Conservation (phyloP, 306 rosid genomes). For the Corylus americana region DNA sequence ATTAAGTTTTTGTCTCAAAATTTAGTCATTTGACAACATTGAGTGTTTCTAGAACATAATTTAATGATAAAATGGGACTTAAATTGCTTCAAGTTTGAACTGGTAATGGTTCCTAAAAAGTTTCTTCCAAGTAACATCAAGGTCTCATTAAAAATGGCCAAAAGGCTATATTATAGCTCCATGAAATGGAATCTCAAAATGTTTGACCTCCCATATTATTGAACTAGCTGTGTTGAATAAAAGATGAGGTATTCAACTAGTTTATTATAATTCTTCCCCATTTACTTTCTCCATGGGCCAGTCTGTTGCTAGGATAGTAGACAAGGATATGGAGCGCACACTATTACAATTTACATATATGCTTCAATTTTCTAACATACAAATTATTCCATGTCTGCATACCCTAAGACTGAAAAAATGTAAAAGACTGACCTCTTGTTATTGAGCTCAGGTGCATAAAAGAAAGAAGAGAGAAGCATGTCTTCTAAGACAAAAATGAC, state of each 20-base stretch:
- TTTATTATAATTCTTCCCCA: neutral
- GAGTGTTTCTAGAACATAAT: neutral
- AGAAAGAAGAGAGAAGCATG: neutral
- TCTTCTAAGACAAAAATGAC: neutral
- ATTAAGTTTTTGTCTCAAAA: slow-evolving; percentile 19
- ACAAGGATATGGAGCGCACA: neutral
- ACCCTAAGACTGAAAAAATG: neutral
- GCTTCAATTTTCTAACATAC: neutral
- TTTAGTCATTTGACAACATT: slow-evolving; percentile 1
- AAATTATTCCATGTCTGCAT: neutral
- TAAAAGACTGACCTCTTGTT: neutral
- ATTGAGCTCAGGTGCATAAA: neutral
- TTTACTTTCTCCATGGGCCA: neutral
- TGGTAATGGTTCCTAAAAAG: neutral
- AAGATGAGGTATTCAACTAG: neutral
- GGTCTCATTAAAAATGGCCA: neutral
- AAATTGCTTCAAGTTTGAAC: neutral
- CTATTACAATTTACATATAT: neutral
- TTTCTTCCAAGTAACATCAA: neutral
- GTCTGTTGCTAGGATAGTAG: neutral
- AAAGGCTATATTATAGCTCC: neutral
- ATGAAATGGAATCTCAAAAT: neutral
- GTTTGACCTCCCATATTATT: neutral
- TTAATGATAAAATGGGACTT: neutral
- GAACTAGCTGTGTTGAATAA: neutral